phyloP scores from a whole-genome alignment of 225 moss, liverwort and hornwort genomes.

The Takakia lepidozioides region DNA sequence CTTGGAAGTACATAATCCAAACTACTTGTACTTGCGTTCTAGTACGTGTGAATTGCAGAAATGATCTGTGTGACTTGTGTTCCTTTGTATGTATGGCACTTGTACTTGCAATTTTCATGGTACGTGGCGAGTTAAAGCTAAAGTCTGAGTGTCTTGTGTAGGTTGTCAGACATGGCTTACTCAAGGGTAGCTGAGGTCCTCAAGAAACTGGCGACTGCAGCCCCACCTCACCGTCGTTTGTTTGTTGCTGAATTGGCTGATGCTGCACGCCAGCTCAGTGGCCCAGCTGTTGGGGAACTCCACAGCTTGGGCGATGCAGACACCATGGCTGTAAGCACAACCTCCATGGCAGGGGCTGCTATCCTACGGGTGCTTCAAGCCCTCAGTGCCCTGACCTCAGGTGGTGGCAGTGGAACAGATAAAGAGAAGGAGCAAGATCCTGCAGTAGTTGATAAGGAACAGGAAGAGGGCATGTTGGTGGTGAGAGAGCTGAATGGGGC shows the following conservation, averaged over 20 bases:
- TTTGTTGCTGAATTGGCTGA: constrained; percentile 83
- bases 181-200: constrained; percentile 82
- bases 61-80: too few species aligned
- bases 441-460: constrained; percentile 54
- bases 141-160: constrained; percentile 24
- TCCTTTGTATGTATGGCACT: too few species aligned
- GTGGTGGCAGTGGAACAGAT: constrained; percentile 31
- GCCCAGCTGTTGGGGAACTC: constrained; percentile 78
- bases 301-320: constrained; percentile 69
- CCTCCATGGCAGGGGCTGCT: constrained; percentile 86
- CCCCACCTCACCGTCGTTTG: constrained; percentile 68
- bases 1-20: too few species aligned
- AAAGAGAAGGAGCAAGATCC: constrained; percentile 13
- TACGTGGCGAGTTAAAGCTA: too few species aligned
- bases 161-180: constrained; percentile 84
- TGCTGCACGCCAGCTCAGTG: constrained; percentile 62
- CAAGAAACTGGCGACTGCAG: constrained; percentile 88
- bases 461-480: constrained; percentile 63
- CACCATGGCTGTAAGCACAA: constrained; percentile 56
- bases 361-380: constrained; percentile 89
- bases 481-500: constrained; percentile 77
- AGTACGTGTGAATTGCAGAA: too few species aligned
- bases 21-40: too few species aligned
- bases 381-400: constrained; percentile 72
- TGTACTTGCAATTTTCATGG: too few species aligned